Evolutionary conservation across 2,329 filamentous ascomycete genomes (phyloP).

Genomic region (Colletotrichum horii): DNA sequence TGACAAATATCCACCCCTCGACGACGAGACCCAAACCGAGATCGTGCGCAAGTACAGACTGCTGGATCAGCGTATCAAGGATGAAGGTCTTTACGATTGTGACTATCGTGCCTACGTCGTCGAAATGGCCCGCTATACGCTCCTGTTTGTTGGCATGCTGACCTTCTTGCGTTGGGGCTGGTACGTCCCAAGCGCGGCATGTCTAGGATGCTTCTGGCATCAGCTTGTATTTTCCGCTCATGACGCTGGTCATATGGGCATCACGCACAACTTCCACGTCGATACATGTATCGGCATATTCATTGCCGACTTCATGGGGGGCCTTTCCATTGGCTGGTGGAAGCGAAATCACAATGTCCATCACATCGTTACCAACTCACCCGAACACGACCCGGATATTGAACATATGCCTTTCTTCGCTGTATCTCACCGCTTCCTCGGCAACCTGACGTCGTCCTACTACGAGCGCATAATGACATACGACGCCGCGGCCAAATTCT

Average conservation of each 20-base stretch:
- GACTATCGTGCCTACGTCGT: constrained; percentile 80
- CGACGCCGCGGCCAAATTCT: constrained; percentile 73
- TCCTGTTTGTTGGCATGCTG: constrained; percentile 69
- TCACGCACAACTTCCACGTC: constrained; percentile 85
- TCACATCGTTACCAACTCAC: constrained; percentile 93
- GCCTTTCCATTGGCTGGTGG: constrained; percentile 95
- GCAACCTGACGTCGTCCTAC: constrained; percentile 77
- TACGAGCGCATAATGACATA: constrained; percentile 83
- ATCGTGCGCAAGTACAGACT: constrained; percentile 85
- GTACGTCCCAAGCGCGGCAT: constrained; percentile 74
- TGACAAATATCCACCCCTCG: constrained; percentile 80
- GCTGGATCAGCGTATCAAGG: constrained; percentile 73
- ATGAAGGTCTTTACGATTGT: constrained; percentile 82
- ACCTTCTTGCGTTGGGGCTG: constrained; percentile 66
- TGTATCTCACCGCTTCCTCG: constrained; percentile 80
- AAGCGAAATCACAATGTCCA: constrained; percentile 96
- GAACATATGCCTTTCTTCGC: constrained; percentile 90
- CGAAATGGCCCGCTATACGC: constrained; percentile 74
- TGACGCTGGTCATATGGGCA: constrained; percentile 96
- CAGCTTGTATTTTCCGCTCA: constrained; percentile 94
- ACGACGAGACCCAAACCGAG: constrained; percentile 72
- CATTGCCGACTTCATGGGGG: constrained; percentile 88
- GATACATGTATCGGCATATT: constrained; percentile 89
- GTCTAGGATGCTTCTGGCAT: constrained; percentile 88
- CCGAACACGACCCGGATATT: constrained; percentile 96